Evolutionary conservation across 1,284 basidiomycete genomes (phyloP), one percentile per base, ranked within the genome.

Genomic region (Melampsora americana): DNA sequence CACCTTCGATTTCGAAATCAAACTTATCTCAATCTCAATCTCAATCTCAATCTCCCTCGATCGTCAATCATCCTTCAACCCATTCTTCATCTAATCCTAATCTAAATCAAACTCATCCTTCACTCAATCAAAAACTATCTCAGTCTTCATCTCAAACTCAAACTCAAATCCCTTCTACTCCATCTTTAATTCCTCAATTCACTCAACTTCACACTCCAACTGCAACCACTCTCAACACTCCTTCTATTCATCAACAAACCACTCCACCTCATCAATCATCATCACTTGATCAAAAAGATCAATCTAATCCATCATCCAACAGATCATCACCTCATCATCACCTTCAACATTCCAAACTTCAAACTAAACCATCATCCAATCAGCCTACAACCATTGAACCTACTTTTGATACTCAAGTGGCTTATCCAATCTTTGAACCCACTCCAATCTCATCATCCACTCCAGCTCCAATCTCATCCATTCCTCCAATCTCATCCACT

Each of bases 61-160:
- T 35, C 23, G 16, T 28, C n/a, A 48, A 42, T 64, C 5, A 32
- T 64, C 61, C 3, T 6, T 48, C 66, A 46, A n/a, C 6, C 42
- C 6, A 48, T 9, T 23, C 42, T 12, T 28, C 39, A 66, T 67
- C 66, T 26, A 6, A 48, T 35, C 42, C 35, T 48, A 56, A 53
- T 32, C 16, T 53, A 46, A 56, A 48, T 28, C 67, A 35, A 56
- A 56, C 5, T 7, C 1, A 2, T 56, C 53, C 3, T 56, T 60
- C 48, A 60, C 14, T 32, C 50, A 20, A 69, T 69, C 68, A 69
- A 60, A 18, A 32, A 59, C 53, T 53, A 60, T 35, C 64, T 44
- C 64, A 66, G 18, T 56, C 18, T 32, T 48, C 68, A 44, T 26
- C 12, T 26, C 53, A n/a, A 18, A 48, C 39, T 44, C 53, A 60